Evolutionary conservation across 768 basidiomycete species (phyloP), one percentile per base, ranked within the genome.

Genomic region (Rhodotorula babjevae): DNA sequence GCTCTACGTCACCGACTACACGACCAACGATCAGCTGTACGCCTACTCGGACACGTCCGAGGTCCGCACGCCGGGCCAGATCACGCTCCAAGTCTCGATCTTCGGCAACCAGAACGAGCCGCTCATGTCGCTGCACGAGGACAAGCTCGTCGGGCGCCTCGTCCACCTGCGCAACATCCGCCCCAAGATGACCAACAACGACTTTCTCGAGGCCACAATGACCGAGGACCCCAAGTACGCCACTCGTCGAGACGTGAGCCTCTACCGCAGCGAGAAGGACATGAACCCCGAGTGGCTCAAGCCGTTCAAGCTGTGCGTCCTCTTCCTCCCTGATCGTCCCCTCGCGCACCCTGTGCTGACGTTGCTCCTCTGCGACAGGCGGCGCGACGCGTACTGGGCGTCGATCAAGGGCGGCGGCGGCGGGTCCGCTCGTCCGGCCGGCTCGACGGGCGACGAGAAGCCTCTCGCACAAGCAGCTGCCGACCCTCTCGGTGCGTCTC

Each of bases 1-100:
- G 33, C 63, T 72, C n/a, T 68, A 9, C 71, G 36, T 72, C 67
- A 68, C 67, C 40, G 71, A 72, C 58, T 72, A 67, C 63, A 68
- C 71, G 23, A 44, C 29, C 25, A 53, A 72, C 58, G 44, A 44
- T 1, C 52, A 56, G 7, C 27, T 72, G 31, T 27, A 40, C 14
- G 16, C 21, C 25, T 61, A 65, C 62, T 31, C 33, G 23, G 56
- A 53, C 23, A 27, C 9, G 12, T 47, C 62, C 29, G 27, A 40
- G 25, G 47, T 61, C 6, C 33, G 36, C 5, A 18, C 64, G 14
- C 19, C 40, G 0, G 71, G 66, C n/a, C 71, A 68, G 25, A 55
- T 60, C 58, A 29, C 36, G 16, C 53, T 72, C 10, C 62, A 68
- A 27, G 49, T 72, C 33, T 63, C 71, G 42, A n/a, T 72, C 31